phyloP scores from a whole-genome alignment of 306 rosid genomes.

The Canavalia gladiata region DNA sequence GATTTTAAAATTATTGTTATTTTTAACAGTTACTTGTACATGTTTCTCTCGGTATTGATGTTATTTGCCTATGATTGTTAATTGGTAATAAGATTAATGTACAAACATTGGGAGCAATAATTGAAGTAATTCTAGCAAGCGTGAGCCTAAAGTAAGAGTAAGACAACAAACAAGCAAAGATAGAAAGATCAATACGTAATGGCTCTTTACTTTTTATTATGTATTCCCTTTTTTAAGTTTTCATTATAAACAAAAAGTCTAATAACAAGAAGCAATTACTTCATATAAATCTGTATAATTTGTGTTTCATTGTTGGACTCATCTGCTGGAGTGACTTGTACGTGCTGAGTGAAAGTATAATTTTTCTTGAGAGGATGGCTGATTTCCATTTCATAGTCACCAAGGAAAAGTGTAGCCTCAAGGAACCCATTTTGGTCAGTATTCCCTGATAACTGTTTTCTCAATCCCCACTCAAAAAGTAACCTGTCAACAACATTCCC shows the following conservation, averaged over 20 bases:
- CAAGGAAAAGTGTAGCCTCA: conserved; percentile 45
- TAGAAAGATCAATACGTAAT: neutral
- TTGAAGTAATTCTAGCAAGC: neutral
- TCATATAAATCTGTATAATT: conserved; percentile 1
- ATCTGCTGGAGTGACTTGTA: conserved; percentile 42
- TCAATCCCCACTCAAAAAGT: conserved; percentile 63
- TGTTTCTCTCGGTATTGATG: neutral
- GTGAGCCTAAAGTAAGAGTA: neutral
- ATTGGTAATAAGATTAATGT: neutral
- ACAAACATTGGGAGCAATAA: neutral
- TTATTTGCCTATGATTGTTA: neutral
- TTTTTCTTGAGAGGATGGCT: conserved; percentile 33
- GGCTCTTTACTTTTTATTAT: neutral
- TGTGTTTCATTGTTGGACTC: neutral
- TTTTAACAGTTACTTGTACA: neutral
- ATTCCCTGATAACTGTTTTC: neutral
- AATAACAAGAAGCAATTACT: neutral
- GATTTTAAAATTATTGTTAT: neutral
- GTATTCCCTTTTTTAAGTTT: neutral
- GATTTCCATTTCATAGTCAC: conserved; percentile 38
- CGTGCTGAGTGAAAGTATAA: neutral
- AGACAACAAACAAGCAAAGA: neutral
- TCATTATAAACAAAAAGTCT: neutral
- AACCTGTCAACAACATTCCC: conserved; percentile 81
- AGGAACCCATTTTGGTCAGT: conserved; percentile 49